Base-by-base conservation (phyloP, 345 rosid species). In the Sonneratia caseolaris region DNA sequence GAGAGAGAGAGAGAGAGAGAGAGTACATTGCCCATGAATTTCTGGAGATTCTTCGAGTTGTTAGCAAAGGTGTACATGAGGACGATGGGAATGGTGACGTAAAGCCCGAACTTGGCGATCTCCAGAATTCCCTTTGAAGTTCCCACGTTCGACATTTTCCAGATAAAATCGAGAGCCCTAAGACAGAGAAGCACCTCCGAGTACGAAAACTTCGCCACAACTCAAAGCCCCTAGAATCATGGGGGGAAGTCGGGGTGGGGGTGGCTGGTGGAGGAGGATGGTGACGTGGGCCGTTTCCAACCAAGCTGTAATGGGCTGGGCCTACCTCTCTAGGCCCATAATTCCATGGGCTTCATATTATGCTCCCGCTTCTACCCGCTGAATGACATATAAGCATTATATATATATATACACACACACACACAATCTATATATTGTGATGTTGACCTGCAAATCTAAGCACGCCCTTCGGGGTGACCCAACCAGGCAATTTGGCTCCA, bases 1-100 rank as follows among this genome's bases (percentile, higher is more conserved):
- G 32, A 18, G 37, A 5, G 45, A 27, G 22, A 22, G 67, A 75
- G 76, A 57, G 70, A 19, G 22, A 42, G 10, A 55, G 53, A 75
- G 57, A 27, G 70, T 87, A 93, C 97, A 74, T 86, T 84, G 62
- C 98, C 96, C 91, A 90, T 91, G 83, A 93, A 75, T 76, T 86
- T 88, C 83, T 89, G 83, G 56, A 91, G 72, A 76, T 91, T 88
- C 82, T 88, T 84, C 80, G 90, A 76, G 79, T 89, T 91, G 85
- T 85, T 84, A 75, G 97, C 92, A 81, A 91, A 91, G 51, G 86
- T 42, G 79, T 86, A 89, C 97, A 91, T 91, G 4, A 91, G 95
- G 45, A 84, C 69, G 74, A 91, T 73, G 0, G 97, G 98, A 64
- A 89, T 74, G 0, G 83, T 32, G 57, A 91, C 86, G 67, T 91